Conservation (phyloP, 257 asterid genomes). For the Jaltomata sinuosa region DNA sequence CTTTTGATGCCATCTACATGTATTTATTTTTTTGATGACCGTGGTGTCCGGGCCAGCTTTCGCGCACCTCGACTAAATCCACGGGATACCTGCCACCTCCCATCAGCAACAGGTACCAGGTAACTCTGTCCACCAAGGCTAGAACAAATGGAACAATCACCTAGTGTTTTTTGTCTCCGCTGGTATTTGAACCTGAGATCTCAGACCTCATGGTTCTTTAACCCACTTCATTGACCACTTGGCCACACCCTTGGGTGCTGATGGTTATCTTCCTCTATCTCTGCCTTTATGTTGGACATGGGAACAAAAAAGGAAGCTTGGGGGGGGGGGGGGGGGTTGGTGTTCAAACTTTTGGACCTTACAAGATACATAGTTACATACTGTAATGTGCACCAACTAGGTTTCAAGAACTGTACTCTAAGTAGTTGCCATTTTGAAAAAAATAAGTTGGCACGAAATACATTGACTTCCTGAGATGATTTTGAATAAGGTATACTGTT, state of each 20-base stretch:
- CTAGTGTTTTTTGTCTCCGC: too few relatives aligned
- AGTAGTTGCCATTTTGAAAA: neutral
- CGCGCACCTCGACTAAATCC: too few relatives aligned
- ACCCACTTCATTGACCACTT: too few relatives aligned
- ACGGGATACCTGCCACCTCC: too few relatives aligned
- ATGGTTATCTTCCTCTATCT: neutral
- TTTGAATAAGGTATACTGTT: neutral
- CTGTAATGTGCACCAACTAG: neutral
- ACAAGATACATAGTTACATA: neutral
- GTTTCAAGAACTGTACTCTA: neutral
- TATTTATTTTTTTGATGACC: too few relatives aligned
- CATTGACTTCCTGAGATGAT: neutral
- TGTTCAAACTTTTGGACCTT: neutral
- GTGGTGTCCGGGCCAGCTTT: too few relatives aligned
- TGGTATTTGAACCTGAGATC: too few relatives aligned
- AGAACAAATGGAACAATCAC: too few relatives aligned
- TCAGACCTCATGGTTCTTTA: too few relatives aligned
- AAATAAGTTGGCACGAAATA: neutral
- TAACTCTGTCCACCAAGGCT: too few relatives aligned
- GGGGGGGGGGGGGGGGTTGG: neutral
- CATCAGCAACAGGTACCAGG: too few relatives aligned
- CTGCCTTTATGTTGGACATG: neutral
- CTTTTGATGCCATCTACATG: neutral
- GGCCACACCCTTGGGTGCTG: too few relatives aligned
- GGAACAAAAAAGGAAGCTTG: neutral